Conservation (phyloP, 2,329 filamentous ascomycete genomes). For the Fusarium penzigii region DNA sequence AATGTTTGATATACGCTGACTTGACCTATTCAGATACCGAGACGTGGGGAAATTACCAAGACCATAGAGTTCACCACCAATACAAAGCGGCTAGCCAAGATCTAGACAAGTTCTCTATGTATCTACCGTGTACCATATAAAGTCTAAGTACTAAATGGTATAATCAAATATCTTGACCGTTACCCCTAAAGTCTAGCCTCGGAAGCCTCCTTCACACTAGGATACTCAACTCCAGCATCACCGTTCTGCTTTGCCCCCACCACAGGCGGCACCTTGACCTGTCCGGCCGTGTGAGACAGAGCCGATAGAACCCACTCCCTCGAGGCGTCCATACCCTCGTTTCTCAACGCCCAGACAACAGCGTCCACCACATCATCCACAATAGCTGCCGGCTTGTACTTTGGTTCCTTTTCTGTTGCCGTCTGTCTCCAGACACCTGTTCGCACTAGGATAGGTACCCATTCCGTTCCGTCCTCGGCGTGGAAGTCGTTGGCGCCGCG, state of each 20-base stretch:
- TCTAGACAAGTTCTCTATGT: not conserved
- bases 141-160: not conserved
- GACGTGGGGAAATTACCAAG: not conserved
- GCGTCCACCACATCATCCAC: constrained; percentile 76
- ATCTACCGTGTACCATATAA: not conserved
- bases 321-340: constrained; percentile 45
- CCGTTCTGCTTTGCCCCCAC: constrained; percentile 7
- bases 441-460: constrained; percentile 75
- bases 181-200: constrained; percentile 15
- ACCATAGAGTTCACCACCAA: not conserved
- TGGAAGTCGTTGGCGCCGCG: constrained; percentile 77
- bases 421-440: constrained; percentile 71
- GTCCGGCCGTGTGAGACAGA: constrained; percentile 29
- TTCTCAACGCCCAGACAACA: constrained; percentile 73
- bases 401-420: constrained; percentile 48
- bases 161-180: not conserved
- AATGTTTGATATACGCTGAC: not conserved
- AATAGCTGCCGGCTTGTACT: constrained; percentile 63
- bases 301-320: constrained; percentile 34
- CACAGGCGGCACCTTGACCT: constrained; percentile 27
- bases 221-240: constrained; percentile 13
- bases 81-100: not conserved
- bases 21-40: not conserved
- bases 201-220: constrained; percentile 25
- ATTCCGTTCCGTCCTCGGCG: constrained; percentile 68